Evolutionary conservation across 306 rosid genomes (phyloP), one percentile per base, ranked within the genome.

Genomic region (Parietaria judaica): DNA sequence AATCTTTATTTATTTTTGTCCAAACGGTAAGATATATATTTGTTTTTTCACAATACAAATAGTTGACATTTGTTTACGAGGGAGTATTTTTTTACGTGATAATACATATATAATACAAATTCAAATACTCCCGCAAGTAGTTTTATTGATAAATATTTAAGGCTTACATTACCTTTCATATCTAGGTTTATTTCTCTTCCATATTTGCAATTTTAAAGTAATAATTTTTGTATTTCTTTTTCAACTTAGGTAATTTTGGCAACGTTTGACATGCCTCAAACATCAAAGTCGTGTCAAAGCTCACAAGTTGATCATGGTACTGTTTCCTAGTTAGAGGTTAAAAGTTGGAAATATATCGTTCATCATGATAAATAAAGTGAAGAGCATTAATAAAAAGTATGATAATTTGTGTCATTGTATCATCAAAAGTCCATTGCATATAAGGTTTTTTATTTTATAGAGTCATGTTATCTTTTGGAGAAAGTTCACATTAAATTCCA

Each of bases 371-470:
- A 8, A 5, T 16, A 56, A 48, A 66, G 64, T 47, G 10, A 17
- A 36, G 36, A 56, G 54, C 31, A 57, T 47, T 58, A 36, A 43
- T 47, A 36, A 36, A 43, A 54, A 61, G 31, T 23, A 23, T 53
- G 44, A 54, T 54, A 58, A 36, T 11, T 61, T 48, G 34, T n/a
- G 53, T 51, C 14, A 50, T 61, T 35, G 55, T 45, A 17, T 60
- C 54, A 57, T 57, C 38, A 57, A 17, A 41, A 43, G 31, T 44
- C 52, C 45, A 60, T 17, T 49, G 53, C 53, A 49, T 36, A 57
- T 57, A 11, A 60, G 5, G 15, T 15, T n/a, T 4, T 36, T 11
- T 43, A 4, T 9, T 41, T 14, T 6, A 3, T 11, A 45, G 15
- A 60, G 23, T 49, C 31, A 46, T 58, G 39, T 62, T 62, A 48